Evolutionary conservation across 2,329 filamentous ascomycete genomes (phyloP).

Genomic region (Thelonectria blattea): DNA sequence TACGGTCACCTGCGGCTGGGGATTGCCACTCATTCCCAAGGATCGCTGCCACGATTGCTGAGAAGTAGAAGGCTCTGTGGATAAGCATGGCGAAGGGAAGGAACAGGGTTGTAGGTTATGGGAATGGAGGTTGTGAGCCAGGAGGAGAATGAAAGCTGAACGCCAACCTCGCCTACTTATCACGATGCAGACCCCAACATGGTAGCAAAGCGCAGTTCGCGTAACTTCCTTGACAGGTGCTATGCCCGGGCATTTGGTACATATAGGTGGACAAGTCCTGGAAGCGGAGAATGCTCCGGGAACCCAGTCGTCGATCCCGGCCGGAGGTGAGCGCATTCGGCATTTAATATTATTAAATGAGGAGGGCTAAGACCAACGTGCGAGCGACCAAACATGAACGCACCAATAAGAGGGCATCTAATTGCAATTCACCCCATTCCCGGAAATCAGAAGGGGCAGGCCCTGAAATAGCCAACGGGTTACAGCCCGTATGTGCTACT

Average conservation of each 20-base stretch:
- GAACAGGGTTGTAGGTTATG: no score
- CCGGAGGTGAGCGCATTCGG: background rate
- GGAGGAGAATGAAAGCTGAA: no score
- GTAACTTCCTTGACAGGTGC: background rate
- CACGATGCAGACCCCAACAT: background rate
- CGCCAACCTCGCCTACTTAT: no score
- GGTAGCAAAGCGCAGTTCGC: background rate
- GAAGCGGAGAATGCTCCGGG: background rate
- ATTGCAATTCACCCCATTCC: background rate
- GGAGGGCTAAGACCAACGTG: no score
- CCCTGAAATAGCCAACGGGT: background rate
- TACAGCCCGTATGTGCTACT: background rate
- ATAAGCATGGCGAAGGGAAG: conserved; percentile 23
- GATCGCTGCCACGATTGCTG: conserved; percentile 22
- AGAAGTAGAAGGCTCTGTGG: conserved; percentile 22
- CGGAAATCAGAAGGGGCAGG: no score
- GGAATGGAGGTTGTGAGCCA: no score
- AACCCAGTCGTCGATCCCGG: no score
- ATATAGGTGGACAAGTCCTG: background rate
- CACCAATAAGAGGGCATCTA: background rate
- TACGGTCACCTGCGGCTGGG: conserved; percentile 25
- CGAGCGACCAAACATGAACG: background rate
- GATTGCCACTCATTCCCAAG: conserved; percentile 28
- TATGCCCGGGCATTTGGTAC: background rate
- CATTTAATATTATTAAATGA: background rate